phyloP scores from a whole-genome alignment of 2,329 filamentous ascomycete genomes.

The Paracorniculantispora psalliotae region DNA sequence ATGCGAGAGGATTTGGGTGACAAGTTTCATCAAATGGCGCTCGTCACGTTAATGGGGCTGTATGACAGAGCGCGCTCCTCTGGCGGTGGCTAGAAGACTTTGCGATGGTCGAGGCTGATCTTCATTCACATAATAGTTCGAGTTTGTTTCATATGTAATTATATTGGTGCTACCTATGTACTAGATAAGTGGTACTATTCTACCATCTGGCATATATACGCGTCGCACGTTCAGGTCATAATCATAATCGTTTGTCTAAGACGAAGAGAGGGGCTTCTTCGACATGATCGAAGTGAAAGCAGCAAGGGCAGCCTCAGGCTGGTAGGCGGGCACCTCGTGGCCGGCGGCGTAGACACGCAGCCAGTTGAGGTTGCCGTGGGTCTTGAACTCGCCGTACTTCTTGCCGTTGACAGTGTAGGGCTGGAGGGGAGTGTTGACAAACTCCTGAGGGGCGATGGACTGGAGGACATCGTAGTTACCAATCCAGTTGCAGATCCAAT shows the following conservation, averaged over 20 bases:
- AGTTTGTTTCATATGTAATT: neutral
- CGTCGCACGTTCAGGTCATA: neutral
- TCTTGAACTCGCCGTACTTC: constrained; percentile 46
- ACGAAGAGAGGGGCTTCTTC: constrained; percentile 1
- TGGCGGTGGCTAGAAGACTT: neutral
- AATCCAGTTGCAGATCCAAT: constrained; percentile 56
- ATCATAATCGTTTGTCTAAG: neutral
- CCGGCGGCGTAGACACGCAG: constrained; percentile 43
- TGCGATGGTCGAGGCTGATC: too few relatives aligned
- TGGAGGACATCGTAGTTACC: constrained; percentile 45
- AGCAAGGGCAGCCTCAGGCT: constrained; percentile 16
- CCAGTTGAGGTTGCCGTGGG: constrained; percentile 43
- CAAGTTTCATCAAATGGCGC: neutral
- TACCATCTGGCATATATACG: neutral
- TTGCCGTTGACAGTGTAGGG: constrained; percentile 45
- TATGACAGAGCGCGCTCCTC: neutral
- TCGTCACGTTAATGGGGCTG: neutral
- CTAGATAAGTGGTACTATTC: too few relatives aligned
- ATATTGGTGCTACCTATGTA: too few relatives aligned
- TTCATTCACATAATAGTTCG: too few relatives aligned
- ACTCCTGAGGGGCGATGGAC: constrained; percentile 37
- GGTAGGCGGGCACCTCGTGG: constrained; percentile 28
- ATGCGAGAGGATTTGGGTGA: neutral
- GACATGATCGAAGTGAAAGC: constrained; percentile 8
- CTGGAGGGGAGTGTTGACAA: constrained; percentile 35